Conservation (phyloP, 768 basidiomycete species). For the Tylopilus intermedius region DNA sequence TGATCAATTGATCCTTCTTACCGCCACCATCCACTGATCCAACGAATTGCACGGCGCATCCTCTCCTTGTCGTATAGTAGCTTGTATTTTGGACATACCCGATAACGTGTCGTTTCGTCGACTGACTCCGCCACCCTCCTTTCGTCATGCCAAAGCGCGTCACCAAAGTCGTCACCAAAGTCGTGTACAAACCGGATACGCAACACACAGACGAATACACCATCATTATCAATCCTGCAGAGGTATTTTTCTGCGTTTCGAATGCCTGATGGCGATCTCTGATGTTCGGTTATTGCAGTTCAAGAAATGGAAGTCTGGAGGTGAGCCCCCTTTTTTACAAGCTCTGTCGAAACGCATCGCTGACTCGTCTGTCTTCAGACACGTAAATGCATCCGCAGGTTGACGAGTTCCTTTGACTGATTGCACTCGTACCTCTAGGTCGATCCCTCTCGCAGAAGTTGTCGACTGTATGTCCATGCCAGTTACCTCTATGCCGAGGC, state of each 20-base stretch:
- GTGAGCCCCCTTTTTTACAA: slow-evolving; percentile 36
- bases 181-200: slow-evolving; percentile 75
- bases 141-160: slow-evolving; percentile 42
- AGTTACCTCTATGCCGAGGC: neutral
- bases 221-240: slow-evolving; percentile 58
- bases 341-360: slow-evolving; percentile 3
- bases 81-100: slow-evolving; percentile 7
- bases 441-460: slow-evolving; percentile 67
- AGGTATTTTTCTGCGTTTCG: slow-evolving; percentile 41
- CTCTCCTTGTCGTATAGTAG: slow-evolving; percentile 11
- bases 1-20: neutral
- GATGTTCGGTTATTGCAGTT: slow-evolving; percentile 39
- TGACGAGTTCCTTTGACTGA: slow-evolving; percentile 10
- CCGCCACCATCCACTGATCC: neutral
- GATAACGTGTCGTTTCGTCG: slow-evolving; percentile 2
- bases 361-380: slow-evolving; percentile 40
- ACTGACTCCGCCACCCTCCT: neutral
- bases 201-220: slow-evolving; percentile 70
- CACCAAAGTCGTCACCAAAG: slow-evolving; percentile 68
- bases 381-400: slow-evolving; percentile 44
- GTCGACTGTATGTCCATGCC: slow-evolving; percentile 63
- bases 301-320: slow-evolving; percentile 77
- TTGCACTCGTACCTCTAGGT: slow-evolving; percentile 32
- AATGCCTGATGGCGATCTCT: slow-evolving; percentile 3
- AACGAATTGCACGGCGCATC: neutral